Evolutionary conservation across 2,329 filamentous ascomycete genomes (phyloP).

Genomic region (Dothideomycetes sp.): DNA sequence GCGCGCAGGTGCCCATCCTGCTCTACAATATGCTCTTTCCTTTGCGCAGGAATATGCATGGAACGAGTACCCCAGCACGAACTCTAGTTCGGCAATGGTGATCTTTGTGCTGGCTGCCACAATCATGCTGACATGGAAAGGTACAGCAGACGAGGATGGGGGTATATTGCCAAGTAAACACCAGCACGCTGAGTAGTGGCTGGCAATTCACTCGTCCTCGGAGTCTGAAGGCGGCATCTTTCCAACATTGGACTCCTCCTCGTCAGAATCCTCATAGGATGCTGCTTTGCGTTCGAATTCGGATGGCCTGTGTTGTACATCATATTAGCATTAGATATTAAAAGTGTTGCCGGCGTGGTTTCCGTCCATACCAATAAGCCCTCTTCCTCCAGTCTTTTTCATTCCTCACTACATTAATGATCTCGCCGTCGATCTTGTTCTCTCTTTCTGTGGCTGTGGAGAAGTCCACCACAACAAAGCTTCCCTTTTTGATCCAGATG

Average conservation of each 20-base stretch:
- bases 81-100: slow-evolving; percentile 52
- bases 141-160: slow-evolving; percentile 34
- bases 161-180: slow-evolving; percentile 2
- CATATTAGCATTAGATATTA: neutral
- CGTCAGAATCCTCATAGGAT: slow-evolving; percentile 54
- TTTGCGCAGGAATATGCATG: slow-evolving; percentile 79
- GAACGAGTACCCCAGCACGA: slow-evolving; percentile 84
- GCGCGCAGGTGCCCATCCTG: slow-evolving; percentile 58
- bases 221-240: slow-evolving; percentile 78
- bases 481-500: slow-evolving; percentile 84
- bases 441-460: slow-evolving; percentile 52
- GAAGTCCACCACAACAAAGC: slow-evolving; percentile 75
- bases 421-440: slow-evolving; percentile 76
- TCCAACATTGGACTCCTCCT: slow-evolving; percentile 69
- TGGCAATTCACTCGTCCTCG: slow-evolving; percentile 42
- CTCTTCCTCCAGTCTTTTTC: slow-evolving; percentile 88
- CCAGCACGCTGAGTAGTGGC: slow-evolving; percentile 9
- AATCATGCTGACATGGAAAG: slow-evolving; percentile 52
- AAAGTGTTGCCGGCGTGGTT: neutral
- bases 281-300: slow-evolving; percentile 42
- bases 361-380: slow-evolving; percentile 58
- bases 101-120: slow-evolving; percentile 60
- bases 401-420: slow-evolving; percentile 83
- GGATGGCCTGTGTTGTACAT: slow-evolving; percentile 11
- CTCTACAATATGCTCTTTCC: slow-evolving; percentile 60